Evolutionary conservation across 768 basidiomycete species (phyloP), one percentile per base, ranked within the genome.

Genomic region (Amanita inopinata): DNA sequence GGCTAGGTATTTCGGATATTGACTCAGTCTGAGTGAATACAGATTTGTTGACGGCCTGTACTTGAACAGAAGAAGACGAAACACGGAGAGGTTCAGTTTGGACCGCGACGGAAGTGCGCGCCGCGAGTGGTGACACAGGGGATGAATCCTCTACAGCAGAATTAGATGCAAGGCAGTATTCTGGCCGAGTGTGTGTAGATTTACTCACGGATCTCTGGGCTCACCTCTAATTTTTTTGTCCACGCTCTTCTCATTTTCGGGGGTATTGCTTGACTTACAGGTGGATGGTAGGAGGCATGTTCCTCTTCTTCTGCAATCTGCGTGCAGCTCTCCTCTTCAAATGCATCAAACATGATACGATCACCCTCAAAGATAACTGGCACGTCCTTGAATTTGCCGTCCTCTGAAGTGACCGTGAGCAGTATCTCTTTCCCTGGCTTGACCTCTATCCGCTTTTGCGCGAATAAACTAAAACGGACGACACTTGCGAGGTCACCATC

Each of bases 401-500:
- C 70, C 20, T 63, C 69, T 19, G 69, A 64, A 30, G 67, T 69
- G 24, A 83, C 63, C 4, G 78, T 69, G 41, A 84, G 66, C 35
- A 82, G 65, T 39, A 84, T 73, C 60, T 80, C 78, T 59, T 80
- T 80, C 45, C 81, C 81, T 9, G 80, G 75, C 54, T 73, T 80
- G 51, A 81, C 71, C 54, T 76, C 76, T 55, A 84, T 77, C 47
- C 75, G 63, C 63, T 84, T 84, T 51, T 72, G 70, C 3, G 82
- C 78, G 55, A 80, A 78, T 9, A 84, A 62, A 53, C 69, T 74
- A 54, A 80, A 84, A 56, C 71, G 73, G 28, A 72, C 67, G 43
- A 71, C 54, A 20, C 60, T 53, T 17, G 56, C 52, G 14, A 58
- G 56, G n/a, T 63, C 59, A 7, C 55, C 67, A 39, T 66, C 67